Evolutionary conservation across 345 rosid species (phyloP).

Genomic region (Adansonia digitata): DNA sequence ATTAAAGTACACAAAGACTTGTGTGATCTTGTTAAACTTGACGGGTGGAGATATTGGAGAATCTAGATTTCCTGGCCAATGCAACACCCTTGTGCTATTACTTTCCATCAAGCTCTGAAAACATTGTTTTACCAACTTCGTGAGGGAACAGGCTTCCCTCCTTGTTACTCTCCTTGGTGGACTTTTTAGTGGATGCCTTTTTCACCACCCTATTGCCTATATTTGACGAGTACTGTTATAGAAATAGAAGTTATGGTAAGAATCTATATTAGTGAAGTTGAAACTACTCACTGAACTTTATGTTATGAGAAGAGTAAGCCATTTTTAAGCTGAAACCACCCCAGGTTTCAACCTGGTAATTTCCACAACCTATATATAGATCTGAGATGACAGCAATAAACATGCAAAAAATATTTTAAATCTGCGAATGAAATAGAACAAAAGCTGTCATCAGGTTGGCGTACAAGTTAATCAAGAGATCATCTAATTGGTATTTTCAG

Average conservation of each 20-base stretch:
- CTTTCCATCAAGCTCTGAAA: conserved; percentile 72
- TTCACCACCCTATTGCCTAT: conserved; percentile 63
- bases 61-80: conserved; percentile 77
- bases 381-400: not conserved
- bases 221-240: conserved; percentile 60
- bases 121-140: conserved; percentile 72
- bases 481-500: too few relatives aligned
- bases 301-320: too few relatives aligned
- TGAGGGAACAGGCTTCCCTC: conserved; percentile 82
- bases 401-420: conserved; percentile 25
- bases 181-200: conserved; percentile 64
- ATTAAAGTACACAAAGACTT: not conserved
- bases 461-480: not conserved
- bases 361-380: conserved; percentile 9
- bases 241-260: conserved; percentile 63
- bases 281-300: too few relatives aligned
- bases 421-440: not conserved
- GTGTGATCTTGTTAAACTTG: not conserved
- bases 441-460: not conserved
- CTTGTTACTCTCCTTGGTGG: conserved; percentile 89
- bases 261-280: too few relatives aligned
- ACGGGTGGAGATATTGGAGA: conserved; percentile 59
- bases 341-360: too few relatives aligned
- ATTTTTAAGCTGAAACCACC: too few relatives aligned
- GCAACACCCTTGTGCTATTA: conserved; percentile 85